Percentiles rank a stretch among this genome's conserved stretches.
Evolutionary conservation across 1,284 basidiomycete species (phyloP).

Genomic region (Cryptococcus sp.): DNA sequence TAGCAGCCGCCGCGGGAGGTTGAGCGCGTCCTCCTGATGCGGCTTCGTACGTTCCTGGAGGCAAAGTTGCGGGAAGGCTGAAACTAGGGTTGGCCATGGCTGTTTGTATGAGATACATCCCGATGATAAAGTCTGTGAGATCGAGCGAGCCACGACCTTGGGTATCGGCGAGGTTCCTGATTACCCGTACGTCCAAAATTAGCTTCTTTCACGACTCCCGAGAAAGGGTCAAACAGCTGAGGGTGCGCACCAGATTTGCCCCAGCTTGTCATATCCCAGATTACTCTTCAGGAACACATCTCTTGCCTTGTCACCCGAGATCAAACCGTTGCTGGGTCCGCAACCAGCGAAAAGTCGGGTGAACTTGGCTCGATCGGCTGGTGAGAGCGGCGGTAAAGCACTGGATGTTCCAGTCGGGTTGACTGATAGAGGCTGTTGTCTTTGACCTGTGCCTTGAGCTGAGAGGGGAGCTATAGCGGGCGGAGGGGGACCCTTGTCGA

Average conservation of each 20-base stretch:
- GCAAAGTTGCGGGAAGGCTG: conserved; percentile 73
- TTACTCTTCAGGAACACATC: conserved; percentile 93
- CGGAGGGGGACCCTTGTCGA: conserved; percentile 68
- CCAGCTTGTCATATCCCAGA: conserved; percentile 82
- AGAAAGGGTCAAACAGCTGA: not conserved
- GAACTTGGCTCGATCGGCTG: conserved; percentile 81
- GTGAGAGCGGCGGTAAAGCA: conserved; percentile 64
- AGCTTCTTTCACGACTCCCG: too few species aligned
- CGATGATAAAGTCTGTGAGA: conserved; percentile 89
- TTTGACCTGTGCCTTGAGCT: conserved; percentile 19
- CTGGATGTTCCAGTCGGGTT: conserved; percentile 35
- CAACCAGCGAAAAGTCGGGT: conserved; percentile 71
- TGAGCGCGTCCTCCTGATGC: conserved; percentile 60
- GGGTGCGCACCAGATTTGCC: conserved; percentile 80
- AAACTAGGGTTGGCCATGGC: conserved; percentile 79
- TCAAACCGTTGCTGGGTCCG: conserved; percentile 71
- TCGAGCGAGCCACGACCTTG: conserved; percentile 89
- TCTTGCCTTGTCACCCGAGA: conserved; percentile 84
- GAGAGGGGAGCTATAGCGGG: conserved; percentile 22
- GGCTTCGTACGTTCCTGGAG: conserved; percentile 89
- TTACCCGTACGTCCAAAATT: not conserved
- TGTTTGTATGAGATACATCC: conserved; percentile 90
- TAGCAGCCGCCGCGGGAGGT: conserved; percentile 17
- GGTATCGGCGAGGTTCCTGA: conserved; percentile 90
- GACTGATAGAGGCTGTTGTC: conserved; percentile 52